A percentile compares a stretch with the other conserved stretches of the same genome.
Conservation (phyloP, 169 alveolate species). For the Plasmodium malariae region DNA sequence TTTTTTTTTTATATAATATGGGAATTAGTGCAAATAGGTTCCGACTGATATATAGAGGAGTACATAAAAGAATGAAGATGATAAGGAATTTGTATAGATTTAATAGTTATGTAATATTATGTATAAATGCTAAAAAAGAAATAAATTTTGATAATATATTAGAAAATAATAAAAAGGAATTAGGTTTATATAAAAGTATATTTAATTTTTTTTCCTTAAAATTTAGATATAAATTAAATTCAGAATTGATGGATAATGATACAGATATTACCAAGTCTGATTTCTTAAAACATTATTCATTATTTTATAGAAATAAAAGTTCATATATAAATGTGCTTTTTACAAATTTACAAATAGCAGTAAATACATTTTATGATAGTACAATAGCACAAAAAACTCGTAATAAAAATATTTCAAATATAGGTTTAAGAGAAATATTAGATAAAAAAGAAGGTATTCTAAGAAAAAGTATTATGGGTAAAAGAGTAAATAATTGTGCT, state of each 20-base stretch:
- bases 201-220: conserved; percentile 56
- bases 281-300: conserved; percentile 79
- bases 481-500: conserved; percentile 98
- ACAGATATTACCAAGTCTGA: conserved; percentile 82
- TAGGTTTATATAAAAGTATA: conserved; percentile 59
- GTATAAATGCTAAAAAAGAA: conserved; percentile 84
- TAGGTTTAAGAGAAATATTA: conserved; percentile 95
- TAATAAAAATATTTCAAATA: conserved; percentile 81
- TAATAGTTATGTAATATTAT: conserved; percentile 83
- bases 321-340: conserved; percentile 71
- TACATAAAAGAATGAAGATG: conserved; percentile 77
- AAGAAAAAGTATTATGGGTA: conserved; percentile 99
- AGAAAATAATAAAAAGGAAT: conserved; percentile 79
- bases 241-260: conserved; percentile 77
- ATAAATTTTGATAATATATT: conserved; percentile 79
- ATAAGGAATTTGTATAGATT: conserved; percentile 75
- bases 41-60: conserved; percentile 27
- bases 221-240: conserved; percentile 47
- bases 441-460: conserved; percentile 98
- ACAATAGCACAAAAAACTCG: conserved; percentile 59
- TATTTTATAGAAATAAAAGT: conserved; percentile 77
- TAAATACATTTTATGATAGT: conserved; percentile 79
- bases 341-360: conserved; percentile 73
- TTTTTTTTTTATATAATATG: conserved; percentile 86
- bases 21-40: conserved; percentile 89